Evolutionary conservation across 257 asterid species (phyloP), one percentile per base, ranked within the genome.

Genomic region (Echites panduratus): DNA sequence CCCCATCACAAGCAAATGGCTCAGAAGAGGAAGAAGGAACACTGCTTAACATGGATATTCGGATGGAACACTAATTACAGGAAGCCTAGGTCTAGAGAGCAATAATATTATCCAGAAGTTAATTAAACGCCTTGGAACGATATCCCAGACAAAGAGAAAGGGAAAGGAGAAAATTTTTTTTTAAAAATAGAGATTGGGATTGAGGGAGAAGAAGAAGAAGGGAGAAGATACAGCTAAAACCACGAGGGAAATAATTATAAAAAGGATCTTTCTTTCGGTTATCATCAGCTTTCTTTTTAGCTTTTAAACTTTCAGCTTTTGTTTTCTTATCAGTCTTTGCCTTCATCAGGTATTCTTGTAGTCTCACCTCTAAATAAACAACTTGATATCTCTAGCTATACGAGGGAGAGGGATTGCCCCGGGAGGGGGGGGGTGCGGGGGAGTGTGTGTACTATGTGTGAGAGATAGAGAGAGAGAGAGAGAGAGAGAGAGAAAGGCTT

Each of bases 201-300:
- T 24, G 54, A 47, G 48, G n/a, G 3, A 32, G 53, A 47, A 8
- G 45, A 47, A 29, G 45, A 32, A 10, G 43, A 3, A 7, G 58
- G 74, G 66, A 65, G 83, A 65, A 81, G 78, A 79, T 73, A 58
- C 66, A 81, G 83, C 77, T 48, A 22, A 74, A 77, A 72, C 76
- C 80, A 77, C 73, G 86, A 80, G 78, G 66, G 70, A 67, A 66
- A 66, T 65, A 64, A 76, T 53, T 9, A 17, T 47, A 69, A 79
- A 87, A 86, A 77, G 82, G 82, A 53, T 53, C 83, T 79, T 78
- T 75, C 84, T 87, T 82, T 82, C 75, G 87, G 85, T 82, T 75
- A 77, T 80, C 79, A 82, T 78, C 90, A 83, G 86, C 88, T 85
- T 81, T 82, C 82, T 81, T 80, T 32, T 84, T 82, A 74, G 89